These are phyloP conservation scores for Fusarium tupiense DNA, from an alignment of 2,329 filamentous ascomycete genomes.

Conservation along the genomic window DNA sequence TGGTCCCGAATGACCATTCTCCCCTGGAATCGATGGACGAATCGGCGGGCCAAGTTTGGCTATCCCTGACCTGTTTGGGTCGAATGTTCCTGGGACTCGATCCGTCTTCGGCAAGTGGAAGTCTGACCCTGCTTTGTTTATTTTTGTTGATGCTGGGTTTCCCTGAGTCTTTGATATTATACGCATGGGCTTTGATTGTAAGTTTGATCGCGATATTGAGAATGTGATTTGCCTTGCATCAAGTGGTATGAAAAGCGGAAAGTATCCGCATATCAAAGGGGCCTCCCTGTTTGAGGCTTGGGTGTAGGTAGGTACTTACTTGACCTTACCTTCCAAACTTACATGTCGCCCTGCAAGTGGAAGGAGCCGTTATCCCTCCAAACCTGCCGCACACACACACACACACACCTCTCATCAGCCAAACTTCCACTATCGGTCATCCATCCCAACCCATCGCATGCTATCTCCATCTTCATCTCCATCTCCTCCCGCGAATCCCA, in stretches of 20 bases:
- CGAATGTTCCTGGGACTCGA: conserved; percentile 35
- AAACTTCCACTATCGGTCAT: conserved; percentile 13
- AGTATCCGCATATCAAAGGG: neutral
- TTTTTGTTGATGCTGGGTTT: conserved; percentile 7
- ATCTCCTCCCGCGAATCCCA: conserved; percentile 27
- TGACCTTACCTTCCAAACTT: neutral
- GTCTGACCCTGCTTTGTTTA: conserved; percentile 25
- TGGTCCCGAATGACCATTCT: conserved; percentile 26
- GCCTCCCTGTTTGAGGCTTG: neutral
- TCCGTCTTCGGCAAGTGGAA: conserved; percentile 30
- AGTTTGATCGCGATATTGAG: neutral
- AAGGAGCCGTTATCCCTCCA: conserved; percentile 7
- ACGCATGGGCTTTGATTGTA: neutral
- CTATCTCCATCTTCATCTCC: conserved; percentile 25
- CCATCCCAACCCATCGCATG: conserved; percentile 4
- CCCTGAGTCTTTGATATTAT: neutral
- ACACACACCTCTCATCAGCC: neutral
- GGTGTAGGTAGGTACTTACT: neutral
- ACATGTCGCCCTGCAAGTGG: neutral
- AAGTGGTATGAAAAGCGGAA: neutral
- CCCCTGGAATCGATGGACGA: conserved; percentile 33
- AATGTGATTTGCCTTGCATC: neutral
- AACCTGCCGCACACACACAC: neutral
- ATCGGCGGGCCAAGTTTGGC: conserved; percentile 28
- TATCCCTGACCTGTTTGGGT: conserved; percentile 37